phyloP scores from a whole-genome alignment of 805 yeast species.

The Wickerhamomyces rabaulensis region DNA sequence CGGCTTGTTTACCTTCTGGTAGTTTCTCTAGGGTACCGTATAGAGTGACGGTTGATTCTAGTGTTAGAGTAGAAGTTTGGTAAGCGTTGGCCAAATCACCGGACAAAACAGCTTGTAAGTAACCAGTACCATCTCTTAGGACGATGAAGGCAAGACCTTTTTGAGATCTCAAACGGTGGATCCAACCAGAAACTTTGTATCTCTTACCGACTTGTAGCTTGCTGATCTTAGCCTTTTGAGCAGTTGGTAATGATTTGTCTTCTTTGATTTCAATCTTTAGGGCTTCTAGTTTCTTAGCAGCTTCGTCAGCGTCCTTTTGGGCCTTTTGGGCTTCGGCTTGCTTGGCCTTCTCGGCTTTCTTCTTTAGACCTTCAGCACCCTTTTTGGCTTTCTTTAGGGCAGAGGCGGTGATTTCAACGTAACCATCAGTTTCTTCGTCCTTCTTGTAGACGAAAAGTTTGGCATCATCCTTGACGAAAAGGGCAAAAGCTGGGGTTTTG shows the following conservation, averaged over 20 bases:
- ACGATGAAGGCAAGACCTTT: constrained; percentile 90
- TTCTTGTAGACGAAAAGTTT: constrained; percentile 57
- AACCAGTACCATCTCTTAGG: constrained; percentile 94
- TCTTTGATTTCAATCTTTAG: constrained; percentile 70
- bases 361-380: constrained; percentile 87
- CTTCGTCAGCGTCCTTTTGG: constrained; percentile 62
- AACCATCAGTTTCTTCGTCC: constrained; percentile 54
- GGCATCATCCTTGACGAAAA: constrained; percentile 36
- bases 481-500: constrained; percentile 80
- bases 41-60: constrained; percentile 79
- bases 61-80: constrained; percentile 76
- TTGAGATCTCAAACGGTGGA: constrained; percentile 89
- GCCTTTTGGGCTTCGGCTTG: constrained; percentile 46
- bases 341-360: constrained; percentile 51
- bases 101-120: constrained; percentile 74
- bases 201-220: constrained; percentile 54
- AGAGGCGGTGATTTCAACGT: constrained; percentile 76
- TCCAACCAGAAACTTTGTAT: constrained; percentile 87
- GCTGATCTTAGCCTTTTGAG: constrained; percentile 59
- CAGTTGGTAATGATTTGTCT: constrained; percentile 68
- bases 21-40: constrained; percentile 77
- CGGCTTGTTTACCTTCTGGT: constrained; percentile 96
- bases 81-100: constrained; percentile 93
- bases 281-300: constrained; percentile 71
- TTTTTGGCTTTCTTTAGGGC: constrained; percentile 95